Percentiles rank a stretch among this genome's conserved stretches.
phyloP scores from a whole-genome alignment of 2,329 filamentous ascomycete species.

The Stromatinia cepivora region DNA sequence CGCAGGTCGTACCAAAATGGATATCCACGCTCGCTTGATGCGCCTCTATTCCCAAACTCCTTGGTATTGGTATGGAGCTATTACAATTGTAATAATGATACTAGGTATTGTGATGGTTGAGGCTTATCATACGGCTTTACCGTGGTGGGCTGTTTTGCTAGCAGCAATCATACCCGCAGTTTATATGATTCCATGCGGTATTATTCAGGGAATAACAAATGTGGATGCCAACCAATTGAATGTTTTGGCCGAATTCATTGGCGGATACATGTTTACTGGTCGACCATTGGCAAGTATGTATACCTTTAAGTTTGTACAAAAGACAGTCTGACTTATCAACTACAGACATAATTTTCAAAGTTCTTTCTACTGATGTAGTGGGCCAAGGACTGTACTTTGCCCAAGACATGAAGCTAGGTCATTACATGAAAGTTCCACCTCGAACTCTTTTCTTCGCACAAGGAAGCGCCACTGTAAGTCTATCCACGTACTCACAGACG shows the following conservation, averaged over 20 bases:
- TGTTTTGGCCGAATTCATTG: slow-evolving; percentile 45
- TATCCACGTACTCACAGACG: slow-evolving; percentile 41
- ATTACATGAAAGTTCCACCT: slow-evolving; percentile 45
- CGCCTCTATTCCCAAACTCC: slow-evolving; percentile 54
- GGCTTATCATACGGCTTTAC: slow-evolving; percentile 46
- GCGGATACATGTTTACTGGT: slow-evolving; percentile 49
- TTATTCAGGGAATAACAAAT: slow-evolving; percentile 49
- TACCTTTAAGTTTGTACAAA: slow-evolving; percentile 44
- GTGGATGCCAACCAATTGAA: slow-evolving; percentile 50
- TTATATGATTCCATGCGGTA: slow-evolving; percentile 42
- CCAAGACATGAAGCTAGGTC: slow-evolving; percentile 51
- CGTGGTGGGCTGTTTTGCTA: slow-evolving; percentile 55
- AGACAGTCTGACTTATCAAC: slow-evolving; percentile 52
- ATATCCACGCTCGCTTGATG: slow-evolving; percentile 57
- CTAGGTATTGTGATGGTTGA: slow-evolving; percentile 40
- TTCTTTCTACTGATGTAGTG: slow-evolving; percentile 48
- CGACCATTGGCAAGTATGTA: slow-evolving; percentile 66
- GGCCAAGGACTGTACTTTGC: slow-evolving; percentile 49
- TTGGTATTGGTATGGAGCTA: slow-evolving; percentile 54
- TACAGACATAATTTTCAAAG: slow-evolving; percentile 77
- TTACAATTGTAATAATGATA: slow-evolving; percentile 39
- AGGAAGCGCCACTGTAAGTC: slow-evolving; percentile 60
- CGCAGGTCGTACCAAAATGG: slow-evolving; percentile 44
- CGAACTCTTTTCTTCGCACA: slow-evolving; percentile 44
- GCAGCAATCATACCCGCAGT: slow-evolving; percentile 47